Percentiles rank a stretch among this genome's conserved stretches.
phyloP scores from a whole-genome alignment of 2,329 filamentous ascomycete species.

The Laburnicola sp. region DNA sequence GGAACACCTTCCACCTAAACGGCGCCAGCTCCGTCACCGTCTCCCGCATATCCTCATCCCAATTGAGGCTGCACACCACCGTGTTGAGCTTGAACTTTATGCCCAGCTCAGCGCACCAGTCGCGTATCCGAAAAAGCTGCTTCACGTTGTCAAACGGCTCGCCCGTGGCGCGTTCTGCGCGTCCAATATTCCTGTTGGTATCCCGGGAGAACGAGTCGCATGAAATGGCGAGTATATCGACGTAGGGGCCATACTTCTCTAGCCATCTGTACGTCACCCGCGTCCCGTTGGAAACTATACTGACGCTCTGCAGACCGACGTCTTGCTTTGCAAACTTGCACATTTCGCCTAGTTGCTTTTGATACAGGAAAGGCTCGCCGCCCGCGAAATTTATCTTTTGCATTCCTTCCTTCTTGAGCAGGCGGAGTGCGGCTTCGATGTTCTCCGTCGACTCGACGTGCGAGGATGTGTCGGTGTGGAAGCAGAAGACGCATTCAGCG shows the following conservation, averaged over 20 bases:
- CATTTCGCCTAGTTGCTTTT: conserved; percentile 49
- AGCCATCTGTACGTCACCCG: conserved; percentile 52
- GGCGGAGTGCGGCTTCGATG: conserved; percentile 51
- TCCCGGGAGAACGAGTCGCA: conserved; percentile 58
- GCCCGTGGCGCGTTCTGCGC: conserved; percentile 25
- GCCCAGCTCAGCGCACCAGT: conserved; percentile 52
- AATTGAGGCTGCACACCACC: conserved; percentile 56
- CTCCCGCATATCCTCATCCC: conserved; percentile 48
- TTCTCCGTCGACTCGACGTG: conserved; percentile 48
- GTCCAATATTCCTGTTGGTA: conserved; percentile 57
- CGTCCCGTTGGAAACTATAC: conserved; percentile 59
- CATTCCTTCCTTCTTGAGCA: conserved; percentile 57
- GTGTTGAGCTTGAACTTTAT: conserved; percentile 64
- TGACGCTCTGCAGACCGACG: conserved; percentile 55
- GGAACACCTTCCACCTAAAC: conserved; percentile 61
- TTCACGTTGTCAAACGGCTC: conserved; percentile 50
- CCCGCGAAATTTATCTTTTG: conserved; percentile 60
- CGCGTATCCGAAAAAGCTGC: conserved; percentile 49
- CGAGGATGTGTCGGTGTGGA: conserved; percentile 58
- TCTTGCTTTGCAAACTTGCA: conserved; percentile 54
- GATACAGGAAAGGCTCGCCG: conserved; percentile 59
- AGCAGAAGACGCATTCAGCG: conserved; percentile 58
- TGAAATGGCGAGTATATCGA: conserved; percentile 60
- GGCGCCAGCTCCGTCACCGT: conserved; percentile 48
- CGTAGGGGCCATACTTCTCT: conserved; percentile 45